A percentile compares a stretch with the other conserved stretches of the same genome.
These are phyloP conservation scores for Isochrysis galbana DNA, from an alignment of 78 protist genomes.

Conservation along the genomic window DNA sequence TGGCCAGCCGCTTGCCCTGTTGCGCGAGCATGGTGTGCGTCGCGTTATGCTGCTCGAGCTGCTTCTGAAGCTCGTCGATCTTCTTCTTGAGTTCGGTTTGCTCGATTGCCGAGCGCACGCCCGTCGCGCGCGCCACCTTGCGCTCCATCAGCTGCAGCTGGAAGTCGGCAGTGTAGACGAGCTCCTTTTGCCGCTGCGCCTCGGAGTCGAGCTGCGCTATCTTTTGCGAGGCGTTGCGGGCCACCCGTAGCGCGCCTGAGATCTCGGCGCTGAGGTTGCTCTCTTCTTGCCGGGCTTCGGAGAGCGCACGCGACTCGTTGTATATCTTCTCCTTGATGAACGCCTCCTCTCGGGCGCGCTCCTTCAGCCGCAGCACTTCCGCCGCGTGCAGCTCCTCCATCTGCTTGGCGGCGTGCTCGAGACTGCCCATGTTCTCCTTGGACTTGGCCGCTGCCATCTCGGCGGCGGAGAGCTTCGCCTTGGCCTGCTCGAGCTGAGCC, in stretches of 20 bases:
- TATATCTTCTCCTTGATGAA: constrained; percentile 58
- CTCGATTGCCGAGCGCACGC: constrained; percentile 54
- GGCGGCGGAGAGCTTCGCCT: neutral
- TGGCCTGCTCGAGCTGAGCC: neutral
- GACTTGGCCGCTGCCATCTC: neutral
- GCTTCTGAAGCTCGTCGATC: constrained; percentile 40
- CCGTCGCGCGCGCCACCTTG: constrained; percentile 56
- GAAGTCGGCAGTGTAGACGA: constrained; percentile 77
- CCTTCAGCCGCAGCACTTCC: constrained; percentile 28
- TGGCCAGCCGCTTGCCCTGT: neutral
- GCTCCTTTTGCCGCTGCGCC: constrained; percentile 57
- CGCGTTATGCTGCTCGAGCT: neutral
- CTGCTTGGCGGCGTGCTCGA: constrained; percentile 48
- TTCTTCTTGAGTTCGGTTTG: constrained; percentile 41
- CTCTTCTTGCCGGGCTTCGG: constrained; percentile 48
- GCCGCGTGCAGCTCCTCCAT: constrained; percentile 30
- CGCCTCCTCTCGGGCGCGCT: constrained; percentile 32
- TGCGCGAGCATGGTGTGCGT: neutral
- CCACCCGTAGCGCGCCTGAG: constrained; percentile 46
- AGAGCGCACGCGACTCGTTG: constrained; percentile 57
- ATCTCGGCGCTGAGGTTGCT: constrained; percentile 64
- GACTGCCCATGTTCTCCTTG: neutral
- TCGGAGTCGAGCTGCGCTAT: constrained; percentile 53
- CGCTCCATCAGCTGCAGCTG: constrained; percentile 79
- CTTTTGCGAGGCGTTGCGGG: neutral